Percentiles rank a stretch among this genome's conserved stretches.
phyloP scores from a whole-genome alignment of 768 basidiomycete species.

The Suillus variegatus region DNA sequence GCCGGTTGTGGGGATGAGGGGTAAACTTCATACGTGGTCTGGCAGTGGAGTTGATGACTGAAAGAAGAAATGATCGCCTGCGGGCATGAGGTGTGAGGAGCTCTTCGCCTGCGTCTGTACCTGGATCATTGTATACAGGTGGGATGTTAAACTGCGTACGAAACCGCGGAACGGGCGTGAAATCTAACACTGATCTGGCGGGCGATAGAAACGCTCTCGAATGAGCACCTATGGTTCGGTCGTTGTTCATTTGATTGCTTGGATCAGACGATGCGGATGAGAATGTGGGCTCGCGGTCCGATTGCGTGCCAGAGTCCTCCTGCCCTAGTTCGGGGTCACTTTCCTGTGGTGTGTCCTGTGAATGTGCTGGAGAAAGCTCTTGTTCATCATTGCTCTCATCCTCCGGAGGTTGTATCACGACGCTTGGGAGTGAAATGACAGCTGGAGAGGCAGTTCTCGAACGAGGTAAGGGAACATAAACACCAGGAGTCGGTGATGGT shows the following conservation, averaged over 20 bases:
- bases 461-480: slow-evolving; percentile 52
- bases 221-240: slow-evolving; percentile 29
- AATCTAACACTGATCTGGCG: slow-evolving; percentile 46
- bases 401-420: slow-evolving; percentile 23
- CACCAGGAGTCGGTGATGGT: slow-evolving; percentile 50
- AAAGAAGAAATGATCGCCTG: slow-evolving; percentile 79
- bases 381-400: slow-evolving; percentile 19
- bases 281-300: slow-evolving; percentile 61
- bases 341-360: slow-evolving; percentile 16
- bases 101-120: slow-evolving; percentile 33
- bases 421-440: slow-evolving; percentile 28
- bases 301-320: slow-evolving; percentile 29
- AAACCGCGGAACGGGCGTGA: slow-evolving; percentile 65
- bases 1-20: slow-evolving; percentile 50
- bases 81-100: slow-evolving; percentile 70
- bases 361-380: neutral
- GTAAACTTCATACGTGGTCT: slow-evolving; percentile 62
- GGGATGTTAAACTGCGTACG: slow-evolving; percentile 64
- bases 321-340: slow-evolving; percentile 23
- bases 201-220: slow-evolving; percentile 56
- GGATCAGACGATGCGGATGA: slow-evolving; percentile 61
- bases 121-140: slow-evolving; percentile 41
- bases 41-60: slow-evolving; percentile 80
- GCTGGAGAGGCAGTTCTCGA: slow-evolving; percentile 53
- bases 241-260: slow-evolving; percentile 30